These are phyloP conservation scores for Notholithocarpus densiflorus DNA, from an alignment of 306 rosid genomes.

Conservation along the genomic window DNA sequence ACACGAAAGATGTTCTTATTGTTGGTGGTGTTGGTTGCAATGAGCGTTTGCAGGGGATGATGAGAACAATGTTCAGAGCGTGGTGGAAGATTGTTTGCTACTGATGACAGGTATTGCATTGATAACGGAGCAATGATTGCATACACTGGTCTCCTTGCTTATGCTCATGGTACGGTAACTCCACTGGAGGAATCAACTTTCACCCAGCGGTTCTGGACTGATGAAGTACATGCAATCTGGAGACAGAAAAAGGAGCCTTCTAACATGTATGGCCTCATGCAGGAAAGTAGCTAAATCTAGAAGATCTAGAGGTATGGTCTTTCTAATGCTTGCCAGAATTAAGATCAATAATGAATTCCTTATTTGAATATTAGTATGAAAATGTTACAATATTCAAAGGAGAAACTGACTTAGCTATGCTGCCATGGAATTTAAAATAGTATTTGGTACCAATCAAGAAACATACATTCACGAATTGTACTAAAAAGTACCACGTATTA, in stretches of 20 bases:
- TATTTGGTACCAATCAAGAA: not conserved
- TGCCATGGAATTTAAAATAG: not conserved
- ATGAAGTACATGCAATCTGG: constrained; percentile 92
- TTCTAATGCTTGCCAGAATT: not conserved
- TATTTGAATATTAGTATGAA: not conserved
- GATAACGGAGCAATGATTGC: constrained; percentile 98
- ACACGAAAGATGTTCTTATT: constrained; percentile 79
- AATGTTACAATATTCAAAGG: not conserved
- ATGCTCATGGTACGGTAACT: constrained; percentile 61
- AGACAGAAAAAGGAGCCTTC: constrained; percentile 43
- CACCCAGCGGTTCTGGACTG: constrained; percentile 85
- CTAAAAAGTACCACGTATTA: not conserved
- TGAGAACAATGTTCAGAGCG: constrained; percentile 89
- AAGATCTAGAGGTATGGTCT: not conserved
- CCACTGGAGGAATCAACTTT: constrained; percentile 70
- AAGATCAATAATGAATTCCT: not conserved
- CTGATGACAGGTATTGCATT: constrained; percentile 86
- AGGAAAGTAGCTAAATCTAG: constrained; percentile 11
- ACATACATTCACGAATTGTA: too few species aligned
- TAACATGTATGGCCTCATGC: constrained; percentile 24
- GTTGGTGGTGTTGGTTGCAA: constrained; percentile 98
- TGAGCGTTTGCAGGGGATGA: constrained; percentile 87
- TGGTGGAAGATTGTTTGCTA: constrained; percentile 84
- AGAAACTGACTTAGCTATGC: not conserved
- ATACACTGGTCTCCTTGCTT: constrained; percentile 87